phyloP scores from a whole-genome alignment of 345 rosid genomes.

The Eucalyptus polyanthemos region DNA sequence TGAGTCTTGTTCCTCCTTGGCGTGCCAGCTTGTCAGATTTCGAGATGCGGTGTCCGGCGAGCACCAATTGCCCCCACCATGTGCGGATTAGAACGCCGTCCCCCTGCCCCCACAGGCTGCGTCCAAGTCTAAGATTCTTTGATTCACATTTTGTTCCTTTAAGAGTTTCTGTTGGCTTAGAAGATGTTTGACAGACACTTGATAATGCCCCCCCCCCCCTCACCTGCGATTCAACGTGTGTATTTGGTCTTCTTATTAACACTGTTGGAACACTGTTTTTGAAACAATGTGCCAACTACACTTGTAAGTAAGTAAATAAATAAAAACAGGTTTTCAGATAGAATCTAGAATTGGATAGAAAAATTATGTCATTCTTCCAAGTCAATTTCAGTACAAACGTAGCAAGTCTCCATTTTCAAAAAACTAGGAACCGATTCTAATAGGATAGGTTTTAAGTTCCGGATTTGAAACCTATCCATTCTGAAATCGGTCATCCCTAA shows the following conservation, averaged over 20 bases:
- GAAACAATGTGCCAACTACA: neutral
- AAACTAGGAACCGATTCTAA: neutral
- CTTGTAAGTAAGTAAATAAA: neutral
- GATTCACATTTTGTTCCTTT: neutral
- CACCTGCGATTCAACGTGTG: neutral
- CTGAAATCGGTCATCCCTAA: accelerated
- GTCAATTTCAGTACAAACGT: neutral
- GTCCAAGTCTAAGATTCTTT: neutral
- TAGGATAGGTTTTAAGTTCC: neutral
- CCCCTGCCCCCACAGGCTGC: neutral
- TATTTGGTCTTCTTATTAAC: neutral
- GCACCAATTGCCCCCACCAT: neutral
- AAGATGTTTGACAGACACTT: neutral
- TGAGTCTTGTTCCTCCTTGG: neutral
- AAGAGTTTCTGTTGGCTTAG: neutral
- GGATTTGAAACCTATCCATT: neutral
- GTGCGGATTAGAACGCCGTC: neutral
- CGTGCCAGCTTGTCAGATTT: neutral
- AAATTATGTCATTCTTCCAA: neutral
- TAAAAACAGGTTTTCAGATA: neutral
- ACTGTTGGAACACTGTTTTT: neutral
- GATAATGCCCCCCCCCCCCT: neutral
- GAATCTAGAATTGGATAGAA: neutral
- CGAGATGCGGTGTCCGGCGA: neutral
- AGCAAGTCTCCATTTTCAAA: neutral